A percentile compares a stretch with the other conserved stretches of the same genome.
Evolutionary conservation across 177 flowering plant genomes (phyloP).

Genomic region (Tripterygium wilfordii): DNA sequence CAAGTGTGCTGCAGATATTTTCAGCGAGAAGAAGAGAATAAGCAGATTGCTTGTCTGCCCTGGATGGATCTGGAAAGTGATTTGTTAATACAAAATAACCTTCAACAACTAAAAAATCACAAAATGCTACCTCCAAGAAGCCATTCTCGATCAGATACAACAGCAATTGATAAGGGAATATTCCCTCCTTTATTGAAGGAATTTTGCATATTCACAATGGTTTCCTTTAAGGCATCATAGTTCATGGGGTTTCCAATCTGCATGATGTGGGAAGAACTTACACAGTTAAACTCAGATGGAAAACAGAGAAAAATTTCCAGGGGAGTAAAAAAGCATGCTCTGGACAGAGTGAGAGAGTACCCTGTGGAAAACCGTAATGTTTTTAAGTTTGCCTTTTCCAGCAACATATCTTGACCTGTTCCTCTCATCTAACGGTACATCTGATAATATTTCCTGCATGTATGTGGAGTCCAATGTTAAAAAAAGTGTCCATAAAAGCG

Average conservation of each 20-base stretch:
- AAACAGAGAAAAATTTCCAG: background rate
- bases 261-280: conserved; percentile 8
- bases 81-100: conserved; percentile 6
- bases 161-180: conserved; percentile 68
- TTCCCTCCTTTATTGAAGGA: conserved; percentile 42
- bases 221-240: conserved; percentile 61
- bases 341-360: conserved; percentile 26
- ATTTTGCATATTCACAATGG: conserved; percentile 48
- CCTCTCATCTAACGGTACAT: conserved; percentile 76
- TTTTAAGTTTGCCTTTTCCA: conserved; percentile 51
- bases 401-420: conserved; percentile 29
- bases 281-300: background rate
- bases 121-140: conserved; percentile 66
- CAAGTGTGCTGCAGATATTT: conserved; percentile 66
- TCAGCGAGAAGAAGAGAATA: conserved; percentile 93
- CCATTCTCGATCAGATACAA: conserved; percentile 79
- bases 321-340: too few relatives aligned
- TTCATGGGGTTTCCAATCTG: conserved; percentile 92
- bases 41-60: conserved; percentile 86
- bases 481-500: too few relatives aligned
- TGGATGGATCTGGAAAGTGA: conserved; percentile 64
- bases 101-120: conserved; percentile 9
- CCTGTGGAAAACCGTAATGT: conserved; percentile 67
- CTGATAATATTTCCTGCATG: conserved; percentile 81
- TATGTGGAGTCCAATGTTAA: too few relatives aligned